Conservation (phyloP, 345 rosid species). For the Lagerstroemia speciosa region DNA sequence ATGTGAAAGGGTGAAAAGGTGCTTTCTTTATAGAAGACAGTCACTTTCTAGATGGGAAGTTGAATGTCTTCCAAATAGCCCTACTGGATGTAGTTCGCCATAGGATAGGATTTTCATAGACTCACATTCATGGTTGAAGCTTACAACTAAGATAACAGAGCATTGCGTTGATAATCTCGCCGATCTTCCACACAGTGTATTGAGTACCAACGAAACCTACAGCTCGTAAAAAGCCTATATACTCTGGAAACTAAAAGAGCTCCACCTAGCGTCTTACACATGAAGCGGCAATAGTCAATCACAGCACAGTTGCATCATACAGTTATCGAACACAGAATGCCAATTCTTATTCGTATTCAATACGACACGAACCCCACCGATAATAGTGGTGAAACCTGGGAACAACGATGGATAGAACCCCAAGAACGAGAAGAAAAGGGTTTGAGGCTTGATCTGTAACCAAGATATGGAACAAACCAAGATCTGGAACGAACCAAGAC, state of each 20-base stretch:
- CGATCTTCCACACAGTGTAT: background rate
- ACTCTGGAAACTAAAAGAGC: no score
- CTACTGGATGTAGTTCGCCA: no score
- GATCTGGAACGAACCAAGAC: no score
- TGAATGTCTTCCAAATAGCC: background rate
- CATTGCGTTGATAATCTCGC: background rate
- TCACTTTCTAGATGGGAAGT: background rate
- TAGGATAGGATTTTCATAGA: background rate
- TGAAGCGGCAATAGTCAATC: background rate
- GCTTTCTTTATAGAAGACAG: no score
- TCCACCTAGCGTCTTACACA: background rate
- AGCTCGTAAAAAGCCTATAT: background rate
- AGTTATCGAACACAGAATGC: slow-evolving; percentile 10
- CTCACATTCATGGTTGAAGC: background rate
- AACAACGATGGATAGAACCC: no score
- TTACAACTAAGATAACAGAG: background rate
- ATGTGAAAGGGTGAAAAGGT: no score
- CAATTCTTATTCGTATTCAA: background rate
- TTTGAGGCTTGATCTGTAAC: no score
- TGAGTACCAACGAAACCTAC: background rate
- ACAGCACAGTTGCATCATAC: background rate
- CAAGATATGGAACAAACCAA: no score
- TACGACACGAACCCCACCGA: no score
- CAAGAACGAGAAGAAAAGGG: no score
- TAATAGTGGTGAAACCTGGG: no score